phyloP scores from a whole-genome alignment of 2,329 filamentous ascomycete genomes.

The Colletotrichum karsti region DNA sequence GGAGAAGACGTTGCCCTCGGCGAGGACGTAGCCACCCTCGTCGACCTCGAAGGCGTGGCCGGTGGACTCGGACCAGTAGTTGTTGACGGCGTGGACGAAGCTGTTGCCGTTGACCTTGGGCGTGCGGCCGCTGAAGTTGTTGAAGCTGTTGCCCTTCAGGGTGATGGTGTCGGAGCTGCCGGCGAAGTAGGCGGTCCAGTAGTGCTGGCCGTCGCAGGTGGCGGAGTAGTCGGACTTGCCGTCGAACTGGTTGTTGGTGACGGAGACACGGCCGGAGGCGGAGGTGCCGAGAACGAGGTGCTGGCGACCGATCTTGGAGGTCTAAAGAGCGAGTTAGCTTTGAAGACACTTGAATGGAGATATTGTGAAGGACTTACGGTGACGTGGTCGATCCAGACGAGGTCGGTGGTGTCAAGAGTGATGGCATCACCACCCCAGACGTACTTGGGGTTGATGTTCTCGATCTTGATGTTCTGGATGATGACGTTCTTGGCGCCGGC shows the following conservation, averaged over 20 bases:
- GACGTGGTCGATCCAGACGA: constrained; percentile 62
- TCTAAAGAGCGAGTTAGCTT: constrained; percentile 32
- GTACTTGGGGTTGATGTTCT: constrained; percentile 54
- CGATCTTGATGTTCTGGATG: constrained; percentile 60
- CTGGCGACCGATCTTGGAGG: constrained; percentile 66
- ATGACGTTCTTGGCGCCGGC: constrained; percentile 57
- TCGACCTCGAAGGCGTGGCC: constrained; percentile 66
- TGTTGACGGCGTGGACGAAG: constrained; percentile 68
- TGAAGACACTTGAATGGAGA: neutral
- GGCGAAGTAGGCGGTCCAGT: constrained; percentile 67
- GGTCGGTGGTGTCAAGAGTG: constrained; percentile 55
- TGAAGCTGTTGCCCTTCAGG: constrained; percentile 68
- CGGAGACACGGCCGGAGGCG: constrained; percentile 62
- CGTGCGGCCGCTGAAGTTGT: constrained; percentile 64
- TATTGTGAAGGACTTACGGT: constrained; percentile 37
- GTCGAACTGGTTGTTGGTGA: constrained; percentile 69
- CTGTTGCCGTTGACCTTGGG: constrained; percentile 67
- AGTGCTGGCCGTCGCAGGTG: constrained; percentile 66
- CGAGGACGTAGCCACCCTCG: constrained; percentile 50
- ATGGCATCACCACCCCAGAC: constrained; percentile 69
- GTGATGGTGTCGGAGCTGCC: constrained; percentile 66
- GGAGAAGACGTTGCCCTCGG: constrained; percentile 67
- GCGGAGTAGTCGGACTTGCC: constrained; percentile 62
- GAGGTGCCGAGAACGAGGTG: constrained; percentile 65
- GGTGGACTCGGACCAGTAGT: constrained; percentile 64